Base-by-base conservation (phyloP, 176 grass and related monocot species). In the Zea luxurians region DNA sequence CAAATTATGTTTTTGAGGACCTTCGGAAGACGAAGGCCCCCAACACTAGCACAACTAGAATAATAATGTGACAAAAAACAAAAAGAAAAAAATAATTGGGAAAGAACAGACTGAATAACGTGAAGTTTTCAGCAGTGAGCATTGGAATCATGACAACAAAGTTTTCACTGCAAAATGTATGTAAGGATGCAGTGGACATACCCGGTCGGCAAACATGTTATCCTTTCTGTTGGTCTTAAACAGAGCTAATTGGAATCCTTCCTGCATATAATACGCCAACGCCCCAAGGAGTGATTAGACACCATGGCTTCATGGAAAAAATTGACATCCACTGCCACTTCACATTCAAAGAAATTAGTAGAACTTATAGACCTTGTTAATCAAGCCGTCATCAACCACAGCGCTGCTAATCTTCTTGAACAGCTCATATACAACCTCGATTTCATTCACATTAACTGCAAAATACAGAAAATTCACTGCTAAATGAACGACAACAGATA, bases 331-430 rank as follows among this genome's bases (percentile, higher is more conserved):
- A 47, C 10, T 40, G 13, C 58, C 44, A 83, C 18, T 84, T 41
- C 75, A 81, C 2, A 12, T 37, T 35, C 38, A 40, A 70, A 5
- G 2, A 77, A 73, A 66, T 18, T 8, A 40, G 38, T 40, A 75
- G 11, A 66, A 68, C 12, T 17, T 47, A 68, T 68, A 59, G 2
- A 93, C 91, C 88, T 90, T 93, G 71, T 93, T 90, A 53, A 94
- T 94, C 83, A 91, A 65, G 5, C 92, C 89, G 77, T 97, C 90
- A 82, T 97, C 93, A 77, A 97, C 81, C 49, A 93, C 93, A 37
- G 85, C 88, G 18, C 85, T 85, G 79, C 90, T 97, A 59, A 92
- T 93, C 88, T 92, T 97, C 87, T 97, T 97, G 80, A 97, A 97
- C 53, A 97, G 60, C 69, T 97, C 93, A 89, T 97, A 97, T 27